Evolutionary conservation across 768 basidiomycete genomes (phyloP).

Genomic region (Pholiota microspora): DNA sequence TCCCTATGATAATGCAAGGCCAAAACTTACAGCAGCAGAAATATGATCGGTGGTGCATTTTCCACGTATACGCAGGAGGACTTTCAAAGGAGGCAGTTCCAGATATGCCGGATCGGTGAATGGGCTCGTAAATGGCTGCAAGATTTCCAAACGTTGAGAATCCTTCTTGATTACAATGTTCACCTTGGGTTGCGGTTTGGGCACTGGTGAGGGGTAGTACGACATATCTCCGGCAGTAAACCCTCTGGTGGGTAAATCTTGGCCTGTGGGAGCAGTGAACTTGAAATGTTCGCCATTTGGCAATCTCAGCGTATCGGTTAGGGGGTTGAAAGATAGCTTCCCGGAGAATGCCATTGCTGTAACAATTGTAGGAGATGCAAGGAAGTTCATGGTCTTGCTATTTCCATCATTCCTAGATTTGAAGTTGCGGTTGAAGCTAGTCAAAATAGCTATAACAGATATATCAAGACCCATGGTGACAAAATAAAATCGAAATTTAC

Average conservation of each 20-base stretch:
- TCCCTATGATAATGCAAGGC: neutral
- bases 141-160: slow-evolving; percentile 82
- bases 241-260: slow-evolving; percentile 79
- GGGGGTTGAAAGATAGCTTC: slow-evolving; percentile 89
- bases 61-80: slow-evolving; percentile 89
- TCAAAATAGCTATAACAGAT: slow-evolving; percentile 80
- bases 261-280: slow-evolving; percentile 81
- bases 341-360: slow-evolving; percentile 98
- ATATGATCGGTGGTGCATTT: slow-evolving; percentile 99
- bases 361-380: slow-evolving; percentile 94
- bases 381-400: slow-evolving; percentile 92
- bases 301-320: slow-evolving; percentile 65
- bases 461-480: neutral
- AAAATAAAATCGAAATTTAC: slow-evolving; percentile 36
- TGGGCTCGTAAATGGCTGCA: slow-evolving; percentile 82
- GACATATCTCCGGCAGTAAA: slow-evolving; percentile 73
- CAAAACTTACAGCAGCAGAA: slow-evolving; percentile 76
- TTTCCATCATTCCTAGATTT: slow-evolving; percentile 98
- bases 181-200: slow-evolving; percentile 73
- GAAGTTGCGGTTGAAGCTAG: slow-evolving; percentile 90
- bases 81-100: slow-evolving; percentile 81
- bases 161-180: slow-evolving; percentile 73
- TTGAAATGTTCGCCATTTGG: slow-evolving; percentile 78
- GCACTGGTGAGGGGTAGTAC: slow-evolving; percentile 76
- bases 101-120: slow-evolving; percentile 54